Conservation (phyloP, 331 rosid genomes). For the Pyrus hybrid region DNA sequence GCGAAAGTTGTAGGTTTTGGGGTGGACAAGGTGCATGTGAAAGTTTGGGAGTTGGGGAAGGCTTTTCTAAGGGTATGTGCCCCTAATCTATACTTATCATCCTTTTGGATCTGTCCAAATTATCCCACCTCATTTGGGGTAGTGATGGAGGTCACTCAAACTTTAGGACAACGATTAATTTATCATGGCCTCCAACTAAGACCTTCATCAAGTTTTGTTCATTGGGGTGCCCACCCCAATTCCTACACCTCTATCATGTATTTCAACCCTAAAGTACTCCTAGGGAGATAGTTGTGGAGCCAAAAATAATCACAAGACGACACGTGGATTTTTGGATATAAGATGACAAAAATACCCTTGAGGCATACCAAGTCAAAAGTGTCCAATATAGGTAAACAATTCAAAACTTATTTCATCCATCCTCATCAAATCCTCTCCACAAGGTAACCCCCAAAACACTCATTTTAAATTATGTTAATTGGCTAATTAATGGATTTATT, state of each 20-base stretch:
- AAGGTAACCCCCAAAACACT: no score
- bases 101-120: background rate
- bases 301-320: no score
- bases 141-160: constrained; percentile 13
- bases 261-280: background rate
- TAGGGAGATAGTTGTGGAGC: no score
- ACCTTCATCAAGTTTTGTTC: background rate
- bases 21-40: constrained; percentile 25
- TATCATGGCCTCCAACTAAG: constrained; percentile 43
- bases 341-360: no score
- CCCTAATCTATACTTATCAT: background rate
- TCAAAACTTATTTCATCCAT: no score
- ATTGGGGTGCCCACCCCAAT: background rate
- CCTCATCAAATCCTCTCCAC: no score
- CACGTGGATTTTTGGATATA: no score
- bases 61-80: constrained; percentile 6
- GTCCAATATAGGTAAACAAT: no score
- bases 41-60: constrained; percentile 8
- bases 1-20: constrained; percentile 9
- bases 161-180: constrained; percentile 26
- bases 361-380: no score
- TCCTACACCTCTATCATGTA: background rate
- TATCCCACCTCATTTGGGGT: constrained; percentile 8
- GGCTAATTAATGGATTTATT: no score
- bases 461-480: no score